Conservation (phyloP, 495 filamentous ascomycete species). For the Hyaloscypha finlandica region DNA sequence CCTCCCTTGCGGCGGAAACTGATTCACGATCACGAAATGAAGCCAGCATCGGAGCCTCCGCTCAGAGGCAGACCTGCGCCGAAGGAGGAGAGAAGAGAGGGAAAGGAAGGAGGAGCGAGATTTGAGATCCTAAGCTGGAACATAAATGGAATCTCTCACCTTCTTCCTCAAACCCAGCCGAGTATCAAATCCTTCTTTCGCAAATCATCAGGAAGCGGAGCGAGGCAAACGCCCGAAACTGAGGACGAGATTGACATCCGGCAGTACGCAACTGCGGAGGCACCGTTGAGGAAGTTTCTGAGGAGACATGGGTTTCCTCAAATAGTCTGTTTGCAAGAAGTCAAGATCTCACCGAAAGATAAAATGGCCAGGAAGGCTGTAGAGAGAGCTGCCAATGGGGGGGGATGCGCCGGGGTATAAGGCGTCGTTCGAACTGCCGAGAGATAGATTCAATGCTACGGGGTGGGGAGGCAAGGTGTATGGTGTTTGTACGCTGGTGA, state of each 20-base stretch:
- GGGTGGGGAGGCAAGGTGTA: constrained; percentile 52
- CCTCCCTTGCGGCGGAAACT: neutral
- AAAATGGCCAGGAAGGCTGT: constrained; percentile 6
- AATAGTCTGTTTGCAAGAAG: constrained; percentile 53
- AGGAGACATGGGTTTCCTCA: constrained; percentile 48
- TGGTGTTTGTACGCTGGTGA: constrained; percentile 50
- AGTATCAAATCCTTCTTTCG: constrained; percentile 48
- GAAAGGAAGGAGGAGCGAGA: neutral
- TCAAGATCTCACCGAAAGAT: constrained; percentile 48
- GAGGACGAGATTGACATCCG: neutral
- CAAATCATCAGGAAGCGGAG: neutral
- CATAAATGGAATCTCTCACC: constrained; percentile 51
- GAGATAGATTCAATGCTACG: constrained; percentile 48
- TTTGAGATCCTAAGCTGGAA: constrained; percentile 49
- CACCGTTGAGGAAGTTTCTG: constrained; percentile 36
- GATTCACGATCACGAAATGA: neutral
- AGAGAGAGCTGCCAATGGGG: constrained; percentile 35
- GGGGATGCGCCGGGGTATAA: constrained; percentile 40
- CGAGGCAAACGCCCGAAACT: neutral
- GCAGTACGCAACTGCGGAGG: constrained; percentile 33
- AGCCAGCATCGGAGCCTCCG: too few species aligned
- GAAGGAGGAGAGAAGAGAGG: neutral
- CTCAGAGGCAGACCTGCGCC: too few species aligned
- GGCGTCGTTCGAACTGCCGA: constrained; percentile 44
- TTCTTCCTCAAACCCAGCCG: constrained; percentile 34